Conservation (phyloP, 495 filamentous ascomycete species). For the Xylaria longipes region DNA sequence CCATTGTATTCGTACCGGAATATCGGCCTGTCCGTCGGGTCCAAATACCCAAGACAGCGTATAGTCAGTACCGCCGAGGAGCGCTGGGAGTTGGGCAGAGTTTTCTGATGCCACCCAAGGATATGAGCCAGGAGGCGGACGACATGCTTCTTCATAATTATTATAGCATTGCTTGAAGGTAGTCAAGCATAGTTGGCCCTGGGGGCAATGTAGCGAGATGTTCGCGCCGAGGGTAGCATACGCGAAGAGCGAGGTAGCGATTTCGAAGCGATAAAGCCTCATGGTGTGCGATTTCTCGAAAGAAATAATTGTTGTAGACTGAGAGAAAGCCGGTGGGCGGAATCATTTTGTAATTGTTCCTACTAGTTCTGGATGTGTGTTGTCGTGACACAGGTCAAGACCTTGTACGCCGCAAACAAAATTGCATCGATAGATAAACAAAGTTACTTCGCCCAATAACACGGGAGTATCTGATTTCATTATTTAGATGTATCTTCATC, state of each 20-base stretch:
- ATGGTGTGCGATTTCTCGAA: background rate
- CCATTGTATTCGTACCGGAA: conserved; percentile 5
- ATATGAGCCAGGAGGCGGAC: background rate
- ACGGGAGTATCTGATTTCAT: too few relatives aligned
- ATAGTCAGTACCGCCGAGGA: background rate
- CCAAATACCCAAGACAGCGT: conserved; percentile 9
- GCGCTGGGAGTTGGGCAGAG: background rate
- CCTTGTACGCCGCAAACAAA: conserved; percentile 3
- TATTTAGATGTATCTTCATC: too few relatives aligned
- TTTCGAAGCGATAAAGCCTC: background rate
- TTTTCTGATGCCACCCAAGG: background rate
- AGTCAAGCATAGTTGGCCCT: conserved; percentile 1
- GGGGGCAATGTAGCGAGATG: background rate
- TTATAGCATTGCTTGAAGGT: conserved; percentile 10
- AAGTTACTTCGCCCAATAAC: too few relatives aligned
- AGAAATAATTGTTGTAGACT: too few relatives aligned
- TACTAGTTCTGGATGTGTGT: background rate
- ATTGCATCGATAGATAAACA: background rate
- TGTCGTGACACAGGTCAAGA: background rate
- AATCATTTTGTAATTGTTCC: background rate
- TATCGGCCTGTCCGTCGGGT: background rate
- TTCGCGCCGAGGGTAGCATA: too few relatives aligned
- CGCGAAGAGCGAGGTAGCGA: background rate
- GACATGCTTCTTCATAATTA: background rate
- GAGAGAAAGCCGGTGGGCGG: background rate